Evolutionary conservation across 306 rosid genomes (phyloP).

Genomic region (Lotus japonicus): DNA sequence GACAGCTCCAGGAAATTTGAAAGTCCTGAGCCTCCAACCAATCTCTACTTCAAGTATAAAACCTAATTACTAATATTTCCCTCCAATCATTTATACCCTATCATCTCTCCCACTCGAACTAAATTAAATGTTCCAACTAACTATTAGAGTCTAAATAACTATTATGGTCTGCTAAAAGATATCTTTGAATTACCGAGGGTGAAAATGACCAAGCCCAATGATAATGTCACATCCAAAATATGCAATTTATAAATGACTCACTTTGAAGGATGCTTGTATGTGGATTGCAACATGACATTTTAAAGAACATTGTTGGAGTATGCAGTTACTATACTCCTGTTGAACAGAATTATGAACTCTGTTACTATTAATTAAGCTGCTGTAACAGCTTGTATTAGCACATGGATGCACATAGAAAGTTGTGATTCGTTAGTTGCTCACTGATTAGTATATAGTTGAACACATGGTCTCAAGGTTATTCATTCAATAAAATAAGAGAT

Average conservation of each 20-base stretch:
- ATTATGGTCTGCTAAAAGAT: not conserved
- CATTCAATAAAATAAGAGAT: too few species aligned
- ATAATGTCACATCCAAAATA: not conserved
- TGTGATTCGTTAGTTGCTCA: too few species aligned
- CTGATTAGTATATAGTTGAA: too few species aligned
- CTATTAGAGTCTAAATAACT: not conserved
- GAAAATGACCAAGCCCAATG: not conserved
- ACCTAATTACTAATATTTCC: not conserved
- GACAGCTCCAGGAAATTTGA: not conserved
- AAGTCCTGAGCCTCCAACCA: not conserved
- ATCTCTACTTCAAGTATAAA: not conserved
- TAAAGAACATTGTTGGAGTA: not conserved
- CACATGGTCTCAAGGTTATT: too few species aligned
- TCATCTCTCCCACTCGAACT: not conserved
- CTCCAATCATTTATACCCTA: not conserved
- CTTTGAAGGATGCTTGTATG: not conserved
- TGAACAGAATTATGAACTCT: too few species aligned
- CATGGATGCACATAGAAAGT: too few species aligned
- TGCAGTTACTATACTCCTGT: too few species aligned
- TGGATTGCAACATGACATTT: not conserved
- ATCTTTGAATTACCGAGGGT: not conserved
- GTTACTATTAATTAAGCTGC: too few species aligned
- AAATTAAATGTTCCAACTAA: not conserved
- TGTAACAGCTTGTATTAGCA: too few species aligned
- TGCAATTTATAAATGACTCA: not conserved